Percentiles rank a stretch among this genome's conserved stretches.
These are phyloP conservation scores for Alternaria sp. DNA, from an alignment of 2,329 filamentous ascomycete species.

Conservation along the genomic window DNA sequence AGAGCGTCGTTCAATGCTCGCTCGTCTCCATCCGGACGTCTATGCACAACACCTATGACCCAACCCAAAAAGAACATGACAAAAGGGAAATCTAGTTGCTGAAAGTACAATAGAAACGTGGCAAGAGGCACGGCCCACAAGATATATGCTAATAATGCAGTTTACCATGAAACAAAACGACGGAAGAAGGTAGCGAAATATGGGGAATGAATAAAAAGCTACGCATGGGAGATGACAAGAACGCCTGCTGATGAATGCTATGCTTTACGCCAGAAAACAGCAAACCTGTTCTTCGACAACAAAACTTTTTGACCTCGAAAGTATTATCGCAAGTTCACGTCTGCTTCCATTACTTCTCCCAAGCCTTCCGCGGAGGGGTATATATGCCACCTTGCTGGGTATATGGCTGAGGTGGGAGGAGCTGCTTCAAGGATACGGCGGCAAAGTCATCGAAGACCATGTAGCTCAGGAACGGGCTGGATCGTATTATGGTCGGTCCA, in stretches of 20 bases:
- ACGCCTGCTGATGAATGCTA: constrained; percentile 12
- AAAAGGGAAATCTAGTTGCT: constrained; percentile 1
- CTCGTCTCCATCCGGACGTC: background rate
- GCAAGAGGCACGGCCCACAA: background rate
- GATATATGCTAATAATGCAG: constrained; percentile 8
- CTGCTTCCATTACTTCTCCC: background rate
- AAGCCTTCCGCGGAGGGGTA: background rate
- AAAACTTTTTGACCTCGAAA: background rate
- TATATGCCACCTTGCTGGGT: background rate
- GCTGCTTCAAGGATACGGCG: background rate
- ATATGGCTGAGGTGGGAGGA: background rate
- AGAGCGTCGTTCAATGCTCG: constrained; percentile 1
- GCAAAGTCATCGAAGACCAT: background rate
- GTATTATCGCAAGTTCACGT: background rate
- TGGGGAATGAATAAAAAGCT: background rate
- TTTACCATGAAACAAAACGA: constrained; percentile 35
- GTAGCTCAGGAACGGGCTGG: background rate
- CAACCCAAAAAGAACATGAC: background rate
- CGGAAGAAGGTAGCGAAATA: background rate
- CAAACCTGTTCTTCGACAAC: background rate
- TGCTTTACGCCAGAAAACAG: constrained; percentile 8
- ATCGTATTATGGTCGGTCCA: background rate
- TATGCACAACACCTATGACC: background rate
- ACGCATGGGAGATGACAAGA: background rate
- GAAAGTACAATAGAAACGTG: background rate